Evolutionary conservation across 148 eudicot genomes (phyloP), one percentile per base, ranked within the genome.

Genomic region (Rhododendron griersonianum): DNA sequence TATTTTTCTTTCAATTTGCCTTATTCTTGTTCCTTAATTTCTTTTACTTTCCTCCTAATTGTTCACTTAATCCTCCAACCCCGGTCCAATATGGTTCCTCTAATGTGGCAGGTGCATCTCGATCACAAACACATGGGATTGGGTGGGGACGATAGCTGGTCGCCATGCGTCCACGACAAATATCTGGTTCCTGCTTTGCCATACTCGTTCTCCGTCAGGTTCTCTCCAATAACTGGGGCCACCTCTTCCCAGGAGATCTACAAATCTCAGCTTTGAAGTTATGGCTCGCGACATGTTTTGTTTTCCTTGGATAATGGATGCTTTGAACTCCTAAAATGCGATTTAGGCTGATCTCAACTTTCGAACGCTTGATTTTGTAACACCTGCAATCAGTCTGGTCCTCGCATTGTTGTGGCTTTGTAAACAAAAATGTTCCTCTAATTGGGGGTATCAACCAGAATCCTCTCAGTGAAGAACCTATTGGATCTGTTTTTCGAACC

Each of bases 51-150:
- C 79, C 47, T 35, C 47, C 79, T 75, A 75, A 8, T 18, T 75
- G n/a, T 75, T 75, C 79, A 14, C 10, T 75, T 4, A 35, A 5
- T 75, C 47, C 45, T 75, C 4, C 37, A 18, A 77, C 19, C 33
- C 7, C 28, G 48, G 57, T 47, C 7, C 39, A 71, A 78, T 47
- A 23, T 5, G n/a, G 25, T 59, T 50, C 10, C 63, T 85, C 76
- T 84, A 85, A 47, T 85, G 45, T 85, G 84, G 41, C 92, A 97
- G 98, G 96, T 97, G 90, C 99, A 97, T 94, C 96, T 97, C 77
- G 99, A 97, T 87, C 98, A 97, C 93, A 97, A 95, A 85, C 98
- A 95, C 91, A 97, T 95, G 99, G 99, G 99, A 48, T 71, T 97
- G 69, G 99, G 96, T 65, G 99, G 99, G 81, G 99, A 97, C 45